phyloP scores from a whole-genome alignment of 805 yeast species.

The Scheffersomyces ergatensis region DNA sequence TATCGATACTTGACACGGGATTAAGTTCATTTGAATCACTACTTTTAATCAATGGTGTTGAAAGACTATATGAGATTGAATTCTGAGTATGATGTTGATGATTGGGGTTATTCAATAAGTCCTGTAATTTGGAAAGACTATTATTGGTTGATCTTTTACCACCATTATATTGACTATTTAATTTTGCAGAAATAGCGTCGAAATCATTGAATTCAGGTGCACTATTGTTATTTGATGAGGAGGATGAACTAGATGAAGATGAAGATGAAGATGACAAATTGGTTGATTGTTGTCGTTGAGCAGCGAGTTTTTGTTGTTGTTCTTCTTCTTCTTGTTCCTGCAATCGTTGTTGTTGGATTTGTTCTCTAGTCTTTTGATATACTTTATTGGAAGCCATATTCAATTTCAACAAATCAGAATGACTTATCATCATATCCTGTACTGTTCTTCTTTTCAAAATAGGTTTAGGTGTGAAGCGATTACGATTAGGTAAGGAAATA shows the following conservation, averaged over 20 bases:
- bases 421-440: slow-evolving; percentile 73
- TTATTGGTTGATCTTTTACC: slow-evolving; percentile 12
- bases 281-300: background rate
- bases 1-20: background rate
- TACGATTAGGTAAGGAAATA: slow-evolving; percentile 33
- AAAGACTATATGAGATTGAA: background rate
- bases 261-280: slow-evolving; percentile 1
- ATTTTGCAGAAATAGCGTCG: slow-evolving; percentile 42
- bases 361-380: slow-evolving; percentile 29
- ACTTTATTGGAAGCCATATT: slow-evolving; percentile 38
- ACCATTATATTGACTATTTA: slow-evolving; percentile 37
- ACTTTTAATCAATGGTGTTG: background rate
- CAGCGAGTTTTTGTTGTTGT: background rate
- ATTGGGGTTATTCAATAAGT: slow-evolving; percentile 5
- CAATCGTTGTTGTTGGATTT: slow-evolving; percentile 11
- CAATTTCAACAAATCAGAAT: slow-evolving; percentile 45
- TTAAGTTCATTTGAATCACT: background rate
- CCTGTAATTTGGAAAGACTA: slow-evolving; percentile 20
- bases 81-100: background rate
- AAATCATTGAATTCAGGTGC: slow-evolving; percentile 43
- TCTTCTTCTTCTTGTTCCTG: slow-evolving; percentile 1
- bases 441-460: slow-evolving; percentile 85
- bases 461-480: slow-evolving; percentile 60
- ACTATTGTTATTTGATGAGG: too few species aligned
- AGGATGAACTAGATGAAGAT: background rate